A percentile compares a stretch with the other conserved stretches of the same genome.
Evolutionary conservation across 2,329 filamentous ascomycete genomes (phyloP).

Genomic region (Fusarium irregulare): DNA sequence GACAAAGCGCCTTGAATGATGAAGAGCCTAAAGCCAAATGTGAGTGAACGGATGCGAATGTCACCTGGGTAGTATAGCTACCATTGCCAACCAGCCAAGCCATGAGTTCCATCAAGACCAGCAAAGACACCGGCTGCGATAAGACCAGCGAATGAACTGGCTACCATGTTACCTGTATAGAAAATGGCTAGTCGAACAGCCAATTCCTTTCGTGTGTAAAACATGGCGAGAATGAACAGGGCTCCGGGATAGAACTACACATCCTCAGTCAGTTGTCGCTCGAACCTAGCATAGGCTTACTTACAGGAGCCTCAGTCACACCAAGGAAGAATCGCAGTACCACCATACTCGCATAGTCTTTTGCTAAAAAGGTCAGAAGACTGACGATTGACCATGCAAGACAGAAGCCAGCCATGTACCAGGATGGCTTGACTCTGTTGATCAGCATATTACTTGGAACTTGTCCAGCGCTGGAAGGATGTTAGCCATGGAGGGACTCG

Average conservation of each 20-base stretch:
- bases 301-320: constrained; percentile 53
- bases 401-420: constrained; percentile 55
- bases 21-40: constrained; percentile 32
- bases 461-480: constrained; percentile 36
- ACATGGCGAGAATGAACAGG: constrained; percentile 59
- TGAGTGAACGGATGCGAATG: not conserved
- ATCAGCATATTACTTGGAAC: constrained; percentile 56
- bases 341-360: constrained; percentile 57
- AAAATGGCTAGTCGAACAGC: constrained; percentile 56
- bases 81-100: constrained; percentile 49
- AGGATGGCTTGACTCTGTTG: constrained; percentile 55
- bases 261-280: not conserved
- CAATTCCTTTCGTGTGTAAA: constrained; percentile 64
- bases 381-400: constrained; percentile 56
- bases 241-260: constrained; percentile 49
- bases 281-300: accelerated
- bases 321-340: constrained; percentile 56
- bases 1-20: constrained; percentile 48
- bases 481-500: not conserved
- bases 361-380: constrained; percentile 54
- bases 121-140: constrained; percentile 57
- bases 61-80: not conserved
- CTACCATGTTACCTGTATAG: constrained; percentile 55
- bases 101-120: constrained; percentile 41
- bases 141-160: constrained; percentile 56